phyloP scores from a whole-genome alignment of 116 monocot species.

The Zostera marina region DNA sequence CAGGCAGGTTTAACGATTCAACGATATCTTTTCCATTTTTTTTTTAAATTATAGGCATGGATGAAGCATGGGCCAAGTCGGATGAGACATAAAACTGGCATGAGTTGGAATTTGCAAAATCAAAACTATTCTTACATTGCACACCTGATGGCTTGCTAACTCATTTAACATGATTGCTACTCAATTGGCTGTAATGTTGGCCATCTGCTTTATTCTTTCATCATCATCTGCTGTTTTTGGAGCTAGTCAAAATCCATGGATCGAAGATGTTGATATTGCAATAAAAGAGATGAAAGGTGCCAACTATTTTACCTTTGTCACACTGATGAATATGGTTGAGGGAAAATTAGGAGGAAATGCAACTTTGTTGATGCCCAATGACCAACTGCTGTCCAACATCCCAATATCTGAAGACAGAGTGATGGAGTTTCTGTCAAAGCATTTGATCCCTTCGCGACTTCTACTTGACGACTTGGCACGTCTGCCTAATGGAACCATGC shows the following conservation, averaged over 20 bases:
- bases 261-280: constrained; percentile 7
- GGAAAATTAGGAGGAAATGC: constrained; percentile 27
- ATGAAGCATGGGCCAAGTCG: too few species aligned
- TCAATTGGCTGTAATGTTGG: neutral
- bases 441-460: constrained; percentile 38
- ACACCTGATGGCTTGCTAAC: too few species aligned
- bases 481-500: constrained; percentile 26
- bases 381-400: constrained; percentile 25
- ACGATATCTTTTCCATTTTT: too few species aligned
- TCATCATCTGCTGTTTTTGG: neutral
- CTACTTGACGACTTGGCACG: constrained; percentile 24
- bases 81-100: too few species aligned
- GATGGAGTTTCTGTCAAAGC: constrained; percentile 27
- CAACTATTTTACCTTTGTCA: constrained; percentile 56
- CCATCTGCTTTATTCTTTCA: neutral
- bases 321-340: constrained; percentile 42
- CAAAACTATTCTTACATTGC: too few species aligned
- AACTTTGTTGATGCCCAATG: constrained; percentile 53
- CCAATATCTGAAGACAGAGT: constrained; percentile 20
- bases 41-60: too few species aligned
- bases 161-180: neutral
- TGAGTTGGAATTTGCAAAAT: too few species aligned
- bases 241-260: neutral
- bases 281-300: constrained; percentile 49
- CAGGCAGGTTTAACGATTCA: too few species aligned